phyloP scores from a whole-genome alignment of 2,329 filamentous ascomycete species.

The Phialophora expanda region DNA sequence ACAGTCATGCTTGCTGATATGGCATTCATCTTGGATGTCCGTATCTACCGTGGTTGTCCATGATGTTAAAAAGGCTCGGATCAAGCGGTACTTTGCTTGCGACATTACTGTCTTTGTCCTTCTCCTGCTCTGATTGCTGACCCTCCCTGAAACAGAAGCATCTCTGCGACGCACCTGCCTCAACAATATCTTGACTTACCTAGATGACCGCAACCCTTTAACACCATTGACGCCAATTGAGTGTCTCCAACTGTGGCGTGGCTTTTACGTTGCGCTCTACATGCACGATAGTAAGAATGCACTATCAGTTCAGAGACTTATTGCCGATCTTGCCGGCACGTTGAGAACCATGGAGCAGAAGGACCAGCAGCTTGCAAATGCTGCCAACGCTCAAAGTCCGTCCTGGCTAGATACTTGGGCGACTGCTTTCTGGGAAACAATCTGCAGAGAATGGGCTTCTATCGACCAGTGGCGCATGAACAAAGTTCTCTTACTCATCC shows the following conservation, averaged over 20 bases:
- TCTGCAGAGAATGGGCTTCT: conserved; percentile 70
- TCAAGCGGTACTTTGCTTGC: not conserved
- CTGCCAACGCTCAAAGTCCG: not conserved
- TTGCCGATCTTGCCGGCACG: conserved; percentile 33
- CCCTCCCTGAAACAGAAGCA: conserved; percentile 24
- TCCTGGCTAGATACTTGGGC: conserved; percentile 34
- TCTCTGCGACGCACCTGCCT: conserved; percentile 33
- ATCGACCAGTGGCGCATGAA: conserved; percentile 82
- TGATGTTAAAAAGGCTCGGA: not conserved
- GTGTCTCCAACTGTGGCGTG: conserved; percentile 39
- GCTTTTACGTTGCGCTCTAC: conserved; percentile 39
- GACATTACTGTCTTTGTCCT: not conserved
- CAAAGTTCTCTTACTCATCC: conserved; percentile 86
- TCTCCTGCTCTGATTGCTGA: not conserved
- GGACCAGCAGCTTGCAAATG: conserved; percentile 12
- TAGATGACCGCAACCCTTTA: conserved; percentile 27
- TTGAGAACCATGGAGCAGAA: conserved; percentile 28
- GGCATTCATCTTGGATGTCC: not conserved
- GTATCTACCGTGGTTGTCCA: too few species aligned
- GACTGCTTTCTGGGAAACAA: conserved; percentile 71
- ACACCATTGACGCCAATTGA: conserved; percentile 34
- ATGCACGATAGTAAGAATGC: conserved; percentile 41
- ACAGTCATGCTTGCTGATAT: not conserved
- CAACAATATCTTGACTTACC: conserved; percentile 30
- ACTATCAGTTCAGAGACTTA: conserved; percentile 36